Evolutionary conservation across 257 asterid genomes (phyloP), one percentile per base, ranked within the genome.

Genomic region (Petunia axillaris): DNA sequence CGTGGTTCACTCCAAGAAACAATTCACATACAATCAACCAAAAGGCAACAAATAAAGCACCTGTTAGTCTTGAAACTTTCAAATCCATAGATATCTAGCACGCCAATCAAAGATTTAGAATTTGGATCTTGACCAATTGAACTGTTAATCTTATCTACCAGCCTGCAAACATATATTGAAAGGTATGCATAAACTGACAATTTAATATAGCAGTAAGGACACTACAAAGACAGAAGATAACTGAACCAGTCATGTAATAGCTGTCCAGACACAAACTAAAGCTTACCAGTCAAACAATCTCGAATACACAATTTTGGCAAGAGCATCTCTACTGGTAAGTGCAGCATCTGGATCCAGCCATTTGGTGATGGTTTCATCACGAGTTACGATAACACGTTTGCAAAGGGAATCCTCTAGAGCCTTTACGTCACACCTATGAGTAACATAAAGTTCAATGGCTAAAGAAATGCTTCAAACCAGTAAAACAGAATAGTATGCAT

Each of bases 311-410:
- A 90, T 86, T 89, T 94, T 94, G 55, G 99, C 97, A 86, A 96
- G 86, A 83, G 98, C 98, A 79, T 96, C 99, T 89, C 99, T 88
- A 87, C 98, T 94, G 80, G 90, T 87, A 80, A 88, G 59, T 67
- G 99, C 99, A 59, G 98, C 94, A 81, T 91, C 97, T 39, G 98
- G 99, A 86, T 96, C 99, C 81, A 96, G 87, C 85, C 90, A 92
- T 82, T 93, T 96, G 86, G 90, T 89, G 84, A 96, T 93, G 70
- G 98, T 91, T 87, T 96, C 99, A 77, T 96, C 99, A 84, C 99
- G 98, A 83, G 99, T 96, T 82, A 93, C 97, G 80, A 96, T 96
- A 57, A 92, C 91, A 39, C 98, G 98, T 88, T 87, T 90, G 90
- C 99, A 96, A 36, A 96, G 97, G 48, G 98, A 89, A 84, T 93